Evolutionary conservation across 1,284 basidiomycete genomes (phyloP).

Genomic region (Sphaerobolus stellatus): DNA sequence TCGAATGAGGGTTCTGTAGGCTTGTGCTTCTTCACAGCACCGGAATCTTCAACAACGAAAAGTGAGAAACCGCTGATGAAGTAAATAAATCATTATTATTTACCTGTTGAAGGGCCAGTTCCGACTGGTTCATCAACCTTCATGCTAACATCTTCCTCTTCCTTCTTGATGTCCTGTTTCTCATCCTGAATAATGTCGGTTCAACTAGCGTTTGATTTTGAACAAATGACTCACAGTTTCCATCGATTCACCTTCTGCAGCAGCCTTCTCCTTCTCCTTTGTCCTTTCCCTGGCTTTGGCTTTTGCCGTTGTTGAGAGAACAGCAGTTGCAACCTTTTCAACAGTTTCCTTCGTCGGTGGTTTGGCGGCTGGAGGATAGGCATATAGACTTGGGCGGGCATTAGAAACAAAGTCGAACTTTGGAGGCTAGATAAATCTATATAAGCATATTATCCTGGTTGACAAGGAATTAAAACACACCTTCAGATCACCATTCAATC

Average conservation of each 20-base stretch:
- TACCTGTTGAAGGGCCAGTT: conserved; percentile 28
- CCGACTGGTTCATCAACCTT: conserved; percentile 54
- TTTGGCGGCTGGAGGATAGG: conserved; percentile 82
- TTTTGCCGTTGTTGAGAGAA: conserved; percentile 93
- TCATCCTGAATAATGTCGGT: conserved; percentile 45
- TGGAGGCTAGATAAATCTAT: conserved; percentile 58
- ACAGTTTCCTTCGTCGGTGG: conserved; percentile 89
- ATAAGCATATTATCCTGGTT: background rate
- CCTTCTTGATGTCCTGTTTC: conserved; percentile 55
- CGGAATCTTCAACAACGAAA: no score
- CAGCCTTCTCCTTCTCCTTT: conserved; percentile 68
- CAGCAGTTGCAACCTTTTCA: conserved; percentile 87
- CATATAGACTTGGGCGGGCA: conserved; percentile 84
- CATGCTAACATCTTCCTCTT: conserved; percentile 68
- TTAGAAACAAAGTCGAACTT: conserved; percentile 90
- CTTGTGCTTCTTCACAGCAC: conserved; percentile 51
- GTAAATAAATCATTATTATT: conserved; percentile 55
- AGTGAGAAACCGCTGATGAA: no score
- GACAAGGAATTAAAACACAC: conserved; percentile 38
- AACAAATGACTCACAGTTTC: conserved; percentile 62
- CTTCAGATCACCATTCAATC: conserved; percentile 80
- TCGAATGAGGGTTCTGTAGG: conserved; percentile 78
- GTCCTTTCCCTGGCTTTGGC: conserved; percentile 89
- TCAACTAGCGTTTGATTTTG: background rate
- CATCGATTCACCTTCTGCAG: conserved; percentile 75